Conservation (phyloP, 1,139 yeast species). For the Petasospora rhodanensis region DNA sequence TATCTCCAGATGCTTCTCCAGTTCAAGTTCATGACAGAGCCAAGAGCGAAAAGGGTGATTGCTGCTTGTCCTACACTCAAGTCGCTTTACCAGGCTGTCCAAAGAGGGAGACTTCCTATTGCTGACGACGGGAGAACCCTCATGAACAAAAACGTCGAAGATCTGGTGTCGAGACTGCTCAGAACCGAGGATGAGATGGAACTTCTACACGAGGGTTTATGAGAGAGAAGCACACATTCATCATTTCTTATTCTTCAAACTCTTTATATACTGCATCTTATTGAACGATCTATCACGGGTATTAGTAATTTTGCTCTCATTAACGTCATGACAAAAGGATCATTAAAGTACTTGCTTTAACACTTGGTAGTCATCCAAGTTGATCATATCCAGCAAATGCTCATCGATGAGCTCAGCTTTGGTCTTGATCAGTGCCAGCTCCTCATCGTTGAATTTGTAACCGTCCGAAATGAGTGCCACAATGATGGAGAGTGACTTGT, state of each 20-base stretch:
- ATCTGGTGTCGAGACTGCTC: slow-evolving; percentile 42
- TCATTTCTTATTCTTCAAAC: slow-evolving; percentile 17
- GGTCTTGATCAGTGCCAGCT: slow-evolving; percentile 37
- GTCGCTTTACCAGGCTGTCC: slow-evolving; percentile 33
- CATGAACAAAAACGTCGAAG: slow-evolving; percentile 39
- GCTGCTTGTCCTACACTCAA: slow-evolving; percentile 37
- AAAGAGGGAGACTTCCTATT: slow-evolving; percentile 22
- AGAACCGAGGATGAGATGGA: slow-evolving; percentile 49
- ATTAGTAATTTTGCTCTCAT: background rate
- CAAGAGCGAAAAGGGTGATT: slow-evolving; percentile 30
- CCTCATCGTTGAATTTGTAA: slow-evolving; percentile 44
- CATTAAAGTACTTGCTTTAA: slow-evolving; percentile 41
- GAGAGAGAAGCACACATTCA: background rate
- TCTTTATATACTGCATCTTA: slow-evolving; percentile 35
- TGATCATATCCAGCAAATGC: slow-evolving; percentile 41
- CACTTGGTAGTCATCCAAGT: slow-evolving; percentile 47
- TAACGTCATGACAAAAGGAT: background rate
- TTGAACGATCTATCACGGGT: slow-evolving; percentile 32
- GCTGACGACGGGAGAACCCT: slow-evolving; percentile 34
- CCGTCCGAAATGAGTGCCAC: slow-evolving; percentile 43
- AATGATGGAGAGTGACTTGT: slow-evolving; percentile 55
- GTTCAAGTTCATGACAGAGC: slow-evolving; percentile 50
- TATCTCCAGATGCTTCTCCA: slow-evolving; percentile 48
- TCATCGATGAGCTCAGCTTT: slow-evolving; percentile 41
- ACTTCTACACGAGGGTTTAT: slow-evolving; percentile 18